Base-by-base conservation (phyloP, 176 grass and related monocot genomes). In the Carex parvula region DNA sequence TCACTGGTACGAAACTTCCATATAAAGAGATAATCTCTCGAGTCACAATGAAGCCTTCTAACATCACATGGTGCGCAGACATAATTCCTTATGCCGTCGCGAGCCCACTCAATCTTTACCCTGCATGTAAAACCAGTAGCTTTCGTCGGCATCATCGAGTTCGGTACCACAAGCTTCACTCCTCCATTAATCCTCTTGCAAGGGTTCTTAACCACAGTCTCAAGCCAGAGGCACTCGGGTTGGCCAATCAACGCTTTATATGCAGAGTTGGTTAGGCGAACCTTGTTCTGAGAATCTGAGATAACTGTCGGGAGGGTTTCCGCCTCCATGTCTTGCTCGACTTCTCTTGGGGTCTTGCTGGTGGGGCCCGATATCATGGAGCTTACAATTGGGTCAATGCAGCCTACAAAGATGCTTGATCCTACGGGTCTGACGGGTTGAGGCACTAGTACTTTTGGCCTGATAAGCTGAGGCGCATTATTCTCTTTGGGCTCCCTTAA, bases 161-260 rank as follows among this genome's bases (percentile, higher is more conserved):
- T 87, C 11, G 46, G 54, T 18, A 88, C 83, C 44, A 79, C 70
- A 41, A 99, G 90, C 73, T 87, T 87, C 87, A 99, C 97, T 79
- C 83, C 91, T 8, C 97, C 97, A 68, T 88, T 88, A 86, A 99
- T 95, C 90, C 97, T 88, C 37, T 68, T 79, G 71, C 88, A 79
- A 30, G 60, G 22, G 48, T 32, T 65, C 8, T 83, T 79, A 1
- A 84, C 79, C 84, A 98, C 70, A 7, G 88, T 84, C 84, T 92
- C 88, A 29, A 99, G 91, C 93, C 97, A 99, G 21, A 79, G 83
- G 84, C 93, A 99, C 87, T 92, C 91, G 1, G 97, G 97, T 84
- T 95, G 93, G 17, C 93, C 91, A 41, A 99, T 87, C 91, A 99
- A 90, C 81, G 82, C 67, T 85, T 88, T 95, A 88, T 99, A 99